Base-by-base conservation (phyloP, 2,329 filamentous ascomycete genomes). In the Metarhizium rileyi region DNA sequence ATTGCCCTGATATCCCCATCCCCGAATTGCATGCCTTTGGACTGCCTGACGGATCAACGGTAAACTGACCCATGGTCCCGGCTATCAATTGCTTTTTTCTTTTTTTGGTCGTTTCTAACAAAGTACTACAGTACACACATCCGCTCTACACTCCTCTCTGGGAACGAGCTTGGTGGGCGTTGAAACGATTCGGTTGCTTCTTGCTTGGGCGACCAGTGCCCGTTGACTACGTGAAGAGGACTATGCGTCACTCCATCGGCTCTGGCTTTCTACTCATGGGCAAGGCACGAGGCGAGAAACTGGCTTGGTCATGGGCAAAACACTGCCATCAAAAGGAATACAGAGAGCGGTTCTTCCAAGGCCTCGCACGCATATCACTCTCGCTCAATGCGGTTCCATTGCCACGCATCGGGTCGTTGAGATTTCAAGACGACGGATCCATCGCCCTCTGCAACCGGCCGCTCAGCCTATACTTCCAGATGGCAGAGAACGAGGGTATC, bases 401-500 rank as follows among this genome's bases (percentile, higher is more conserved):
- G 6, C 63, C 62, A 18, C 57, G 61, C 7, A 67, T 69, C 46
- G 64, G 64, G 8, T 66, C 65, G 12, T 57, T 55, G 41, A 61
- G 54, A 7, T 50, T 69, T 23, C 56, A 66, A 49, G 48, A 55
- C 2, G 36, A 59, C 16, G 59, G 62, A 7, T 40, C 56, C 10
- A 40, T 70, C 23, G 42, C 30, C 12, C 56, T 70, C 5, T 52
- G 52, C 12, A 70, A 70, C 53, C 63, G 64, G 2, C 66, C 65
- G 28, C 55, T 68, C 10, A 59, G 56, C 27, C 54, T 63, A 50
- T 56, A 56, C 14, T 52, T 68, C 10, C 57, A 64, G 35, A 44
- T 57, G 52, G n/a, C 66, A 12, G 65, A 70, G 52, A 69, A 67
- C 46, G 59, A 61, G 36, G 56, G 56, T 0, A 59, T 68, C 47